A percentile compares a stretch with the other conserved stretches of the same genome.
These are phyloP conservation scores for Yarrowia bubula DNA, from an alignment of 805 yeast species.

Conservation along the genomic window DNA sequence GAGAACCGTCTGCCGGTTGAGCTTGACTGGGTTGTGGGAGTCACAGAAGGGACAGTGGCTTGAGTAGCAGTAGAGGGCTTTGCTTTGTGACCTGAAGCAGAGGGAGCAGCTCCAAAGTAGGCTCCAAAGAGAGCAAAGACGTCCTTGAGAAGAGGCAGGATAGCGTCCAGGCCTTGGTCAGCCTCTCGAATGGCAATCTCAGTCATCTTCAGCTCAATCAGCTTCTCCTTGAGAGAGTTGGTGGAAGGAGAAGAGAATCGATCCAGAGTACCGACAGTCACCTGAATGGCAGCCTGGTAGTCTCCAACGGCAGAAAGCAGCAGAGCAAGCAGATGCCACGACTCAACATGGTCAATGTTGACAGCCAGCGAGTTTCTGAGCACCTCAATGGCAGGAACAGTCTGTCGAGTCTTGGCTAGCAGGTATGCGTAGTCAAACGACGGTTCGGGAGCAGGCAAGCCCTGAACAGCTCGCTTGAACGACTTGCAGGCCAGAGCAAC, in stretches of 20 bases:
- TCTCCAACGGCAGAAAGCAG: conserved; percentile 63
- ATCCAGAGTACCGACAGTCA: conserved; percentile 53
- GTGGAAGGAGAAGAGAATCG: neutral
- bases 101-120: conserved; percentile 42
- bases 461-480: conserved; percentile 30
- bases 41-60: neutral
- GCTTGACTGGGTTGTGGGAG: neutral
- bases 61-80: conserved; percentile 16
- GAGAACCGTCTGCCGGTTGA: conserved; percentile 10
- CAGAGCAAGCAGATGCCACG: conserved; percentile 67
- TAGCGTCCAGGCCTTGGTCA: conserved; percentile 54
- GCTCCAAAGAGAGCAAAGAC: conserved; percentile 58
- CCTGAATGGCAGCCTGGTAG: conserved; percentile 53
- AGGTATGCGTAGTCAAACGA: conserved; percentile 37
- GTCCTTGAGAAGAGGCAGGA: conserved; percentile 64
- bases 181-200: conserved; percentile 68
- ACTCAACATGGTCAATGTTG: conserved; percentile 55
- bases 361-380: conserved; percentile 33
- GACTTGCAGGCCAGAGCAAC: conserved; percentile 29
- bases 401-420: conserved; percentile 33
- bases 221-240: conserved; percentile 45
- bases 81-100: neutral
- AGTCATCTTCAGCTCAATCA: conserved; percentile 64
- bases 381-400: conserved; percentile 33
- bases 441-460: conserved; percentile 28